phyloP scores from a whole-genome alignment of 177 flowering plant genomes.

The Telopea speciosissima region DNA sequence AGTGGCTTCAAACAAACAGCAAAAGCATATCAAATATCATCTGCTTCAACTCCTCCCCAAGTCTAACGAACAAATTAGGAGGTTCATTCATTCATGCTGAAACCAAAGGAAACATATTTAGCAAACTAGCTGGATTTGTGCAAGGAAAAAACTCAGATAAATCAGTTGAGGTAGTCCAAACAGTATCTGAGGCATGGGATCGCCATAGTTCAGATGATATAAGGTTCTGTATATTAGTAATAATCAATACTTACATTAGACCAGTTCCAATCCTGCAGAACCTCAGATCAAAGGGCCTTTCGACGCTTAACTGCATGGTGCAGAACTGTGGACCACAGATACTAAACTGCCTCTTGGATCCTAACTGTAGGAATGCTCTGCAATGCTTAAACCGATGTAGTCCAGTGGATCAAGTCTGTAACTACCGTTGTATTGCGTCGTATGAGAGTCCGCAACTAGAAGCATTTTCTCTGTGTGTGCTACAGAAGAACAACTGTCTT shows the following conservation, averaged over 20 bases:
- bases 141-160: constrained; percentile 29
- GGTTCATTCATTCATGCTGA: constrained; percentile 34
- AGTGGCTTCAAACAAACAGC: constrained; percentile 48
- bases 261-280: constrained; percentile 71
- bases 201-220: constrained; percentile 87
- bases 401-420: constrained; percentile 94
- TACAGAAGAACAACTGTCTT: constrained; percentile 86
- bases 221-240: constrained; percentile 72
- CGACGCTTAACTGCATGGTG: constrained; percentile 81
- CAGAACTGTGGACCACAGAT: constrained; percentile 79
- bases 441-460: constrained; percentile 80
- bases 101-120: constrained; percentile 31
- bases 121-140: constrained; percentile 25
- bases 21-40: constrained; percentile 47
- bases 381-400: constrained; percentile 89
- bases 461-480: constrained; percentile 83
- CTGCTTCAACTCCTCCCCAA: constrained; percentile 65
- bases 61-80: constrained; percentile 59
- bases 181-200: constrained; percentile 80
- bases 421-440: constrained; percentile 81
- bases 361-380: constrained; percentile 81
- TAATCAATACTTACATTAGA: constrained; percentile 73
- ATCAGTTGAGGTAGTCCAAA: constrained; percentile 40
- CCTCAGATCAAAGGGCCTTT: constrained; percentile 78
- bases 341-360: constrained; percentile 74